These are phyloP conservation scores for Terana coerulea DNA, from an alignment of 768 basidiomycete species.

Conservation along the genomic window DNA sequence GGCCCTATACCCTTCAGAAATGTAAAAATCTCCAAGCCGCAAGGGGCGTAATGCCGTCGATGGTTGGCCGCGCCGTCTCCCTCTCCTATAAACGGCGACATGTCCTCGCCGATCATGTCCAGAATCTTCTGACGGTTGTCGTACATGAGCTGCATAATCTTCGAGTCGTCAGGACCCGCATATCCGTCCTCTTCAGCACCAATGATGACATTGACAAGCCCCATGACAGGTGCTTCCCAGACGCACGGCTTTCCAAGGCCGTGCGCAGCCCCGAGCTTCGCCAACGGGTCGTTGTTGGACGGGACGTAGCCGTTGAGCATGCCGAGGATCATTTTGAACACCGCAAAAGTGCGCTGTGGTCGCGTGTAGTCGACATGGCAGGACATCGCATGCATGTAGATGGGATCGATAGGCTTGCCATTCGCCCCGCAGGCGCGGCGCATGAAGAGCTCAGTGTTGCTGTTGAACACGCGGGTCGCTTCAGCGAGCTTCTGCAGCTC, in stretches of 20 bases:
- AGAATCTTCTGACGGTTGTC: too few relatives aligned
- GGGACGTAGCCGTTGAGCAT: neutral
- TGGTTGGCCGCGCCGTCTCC: too few relatives aligned
- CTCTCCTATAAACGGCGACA: too few relatives aligned
- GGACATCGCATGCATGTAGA: neutral
- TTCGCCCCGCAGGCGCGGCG: neutral
- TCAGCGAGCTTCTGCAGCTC: too few relatives aligned
- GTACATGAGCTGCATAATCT: too few relatives aligned
- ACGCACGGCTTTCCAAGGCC: neutral
- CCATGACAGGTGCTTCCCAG: neutral
- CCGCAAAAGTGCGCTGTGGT: neutral
- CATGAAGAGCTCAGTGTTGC: neutral
- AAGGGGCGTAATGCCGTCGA: too few relatives aligned
- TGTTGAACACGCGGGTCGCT: neutral
- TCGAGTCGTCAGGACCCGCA: neutral
- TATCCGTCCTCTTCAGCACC: neutral
- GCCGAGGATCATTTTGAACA: neutral
- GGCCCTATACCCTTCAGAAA: too few relatives aligned
- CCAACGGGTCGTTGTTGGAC: neutral
- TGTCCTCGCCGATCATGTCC: too few relatives aligned
- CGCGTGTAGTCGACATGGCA: neutral
- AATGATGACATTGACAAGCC: too few relatives aligned
- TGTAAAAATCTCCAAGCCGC: too few relatives aligned
- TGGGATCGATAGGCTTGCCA: neutral
- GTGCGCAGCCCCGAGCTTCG: neutral